phyloP scores from a whole-genome alignment of 2,329 filamentous ascomycete genomes.

The Epichloe baconii region DNA sequence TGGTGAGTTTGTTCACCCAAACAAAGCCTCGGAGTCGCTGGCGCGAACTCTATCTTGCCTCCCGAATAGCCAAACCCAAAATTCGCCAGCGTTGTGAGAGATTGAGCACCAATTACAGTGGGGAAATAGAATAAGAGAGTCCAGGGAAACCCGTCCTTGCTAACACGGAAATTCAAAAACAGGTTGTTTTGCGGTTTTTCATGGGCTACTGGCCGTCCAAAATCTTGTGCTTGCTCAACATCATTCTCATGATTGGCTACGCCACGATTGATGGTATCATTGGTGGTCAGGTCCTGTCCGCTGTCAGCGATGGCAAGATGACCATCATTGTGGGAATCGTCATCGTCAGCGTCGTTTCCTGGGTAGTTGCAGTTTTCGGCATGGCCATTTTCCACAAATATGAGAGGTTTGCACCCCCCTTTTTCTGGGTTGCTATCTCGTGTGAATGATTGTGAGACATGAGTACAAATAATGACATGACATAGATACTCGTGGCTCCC shows the following conservation, averaged over 20 bases:
- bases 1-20: conserved; percentile 31
- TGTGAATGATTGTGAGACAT: background rate
- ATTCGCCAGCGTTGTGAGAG: background rate
- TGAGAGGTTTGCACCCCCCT: conserved; percentile 32
- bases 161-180: background rate
- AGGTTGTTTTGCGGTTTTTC: conserved; percentile 58
- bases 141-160: background rate
- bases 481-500: conserved; percentile 36
- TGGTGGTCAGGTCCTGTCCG: conserved; percentile 62
- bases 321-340: conserved; percentile 64
- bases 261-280: conserved; percentile 68
- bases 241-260: conserved; percentile 63
- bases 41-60: background rate
- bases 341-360: conserved; percentile 62
- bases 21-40: background rate
- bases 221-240: conserved; percentile 16
- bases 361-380: conserved; percentile 52
- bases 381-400: conserved; percentile 51
- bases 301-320: conserved; percentile 51
- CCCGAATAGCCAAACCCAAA: background rate
- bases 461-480: background rate
- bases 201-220: conserved; percentile 50
- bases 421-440: too few species aligned
- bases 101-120: background rate
- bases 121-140: too few species aligned